Base-by-base conservation (phyloP, 1,284 basidiomycete species). In the Moesziomyces aphidis region DNA sequence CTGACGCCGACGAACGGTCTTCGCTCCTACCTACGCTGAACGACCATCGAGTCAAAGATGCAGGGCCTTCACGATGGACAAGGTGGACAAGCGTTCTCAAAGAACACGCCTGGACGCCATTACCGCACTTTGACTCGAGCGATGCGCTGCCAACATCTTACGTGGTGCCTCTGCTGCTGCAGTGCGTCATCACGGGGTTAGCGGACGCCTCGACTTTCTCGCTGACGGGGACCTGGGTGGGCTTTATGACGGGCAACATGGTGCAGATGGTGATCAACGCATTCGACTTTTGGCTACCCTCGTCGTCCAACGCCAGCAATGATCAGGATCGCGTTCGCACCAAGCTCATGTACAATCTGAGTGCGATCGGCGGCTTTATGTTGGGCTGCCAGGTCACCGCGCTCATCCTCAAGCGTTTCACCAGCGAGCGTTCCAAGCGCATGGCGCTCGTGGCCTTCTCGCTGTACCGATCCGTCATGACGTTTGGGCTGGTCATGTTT, bases 221-320 rank as follows among this genome's bases (percentile, higher is more conserved):
- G 5, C 55, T 66, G 13, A 73, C 70, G 2, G 39, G 59, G 22
- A 69, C 61, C 0, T 76, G 73, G 73, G 55, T 76, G 3, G 73
- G 73, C 31, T 76, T 76, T 36, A 73, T 73, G 73, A 73, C 73
- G 3, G 73, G 73, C 24, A 76, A 73, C 49, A 45, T 76, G 54
- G 71, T 73, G 2, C 70, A 76, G 45, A 49, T 73, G 49, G 42
- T 70, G 28, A 73, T 76, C 61, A 61, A 70, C 21, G 24, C 63
- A 9, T 76, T 66, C 22, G 64, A 67, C 21, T 36, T 58, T 5
- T 21, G 57, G n/a, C 47, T 68, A 5, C 66, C 70, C 2, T 64
- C 64, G 7, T 49, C 47, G 15, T 63, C 64, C n/a, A 68, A 68
- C 24, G 21, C 52, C 8, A 66, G 47, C 36, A 23, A 13, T 21